Conservation (phyloP, 495 filamentous ascomycete genomes). For the Penicillium cataractarum region DNA sequence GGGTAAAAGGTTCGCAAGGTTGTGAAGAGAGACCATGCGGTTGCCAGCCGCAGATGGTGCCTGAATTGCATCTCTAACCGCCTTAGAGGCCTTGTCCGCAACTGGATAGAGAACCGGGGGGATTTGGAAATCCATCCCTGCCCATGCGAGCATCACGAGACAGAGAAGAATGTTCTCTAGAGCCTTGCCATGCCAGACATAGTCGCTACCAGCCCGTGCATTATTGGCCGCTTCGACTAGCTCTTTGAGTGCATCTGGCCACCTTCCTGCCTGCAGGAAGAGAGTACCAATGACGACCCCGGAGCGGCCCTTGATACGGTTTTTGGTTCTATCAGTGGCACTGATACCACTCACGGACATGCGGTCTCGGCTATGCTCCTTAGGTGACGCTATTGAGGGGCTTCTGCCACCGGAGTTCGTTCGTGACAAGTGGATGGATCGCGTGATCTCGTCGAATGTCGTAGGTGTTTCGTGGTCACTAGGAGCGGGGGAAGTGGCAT, state of each 20-base stretch:
- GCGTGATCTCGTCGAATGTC: slow-evolving; percentile 72
- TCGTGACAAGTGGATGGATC: slow-evolving; percentile 49
- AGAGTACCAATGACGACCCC: slow-evolving; percentile 82
- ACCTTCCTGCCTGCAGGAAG: slow-evolving; percentile 85
- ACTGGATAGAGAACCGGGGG: slow-evolving; percentile 64
- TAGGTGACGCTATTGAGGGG: slow-evolving; percentile 41
- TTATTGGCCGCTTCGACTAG: slow-evolving; percentile 76
- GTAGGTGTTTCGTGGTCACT: slow-evolving; percentile 61
- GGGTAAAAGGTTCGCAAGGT: slow-evolving; percentile 64
- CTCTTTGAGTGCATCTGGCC: slow-evolving; percentile 87
- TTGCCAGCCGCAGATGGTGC: slow-evolving; percentile 46
- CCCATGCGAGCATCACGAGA: slow-evolving; percentile 83
- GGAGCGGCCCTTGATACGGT: slow-evolving; percentile 79
- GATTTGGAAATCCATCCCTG: slow-evolving; percentile 83
- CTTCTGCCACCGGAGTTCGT: slow-evolving; percentile 39
- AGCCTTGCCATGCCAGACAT: slow-evolving; percentile 96
- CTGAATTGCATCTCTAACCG: slow-evolving; percentile 48
- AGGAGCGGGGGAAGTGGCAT: slow-evolving; percentile 47
- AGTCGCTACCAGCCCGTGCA: slow-evolving; percentile 81
- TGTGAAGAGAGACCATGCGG: slow-evolving; percentile 61
- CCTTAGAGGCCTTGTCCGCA: slow-evolving; percentile 56
- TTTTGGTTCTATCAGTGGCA: slow-evolving; percentile 77
- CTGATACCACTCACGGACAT: slow-evolving; percentile 86
- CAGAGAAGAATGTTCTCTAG: slow-evolving; percentile 83
- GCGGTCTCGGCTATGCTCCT: slow-evolving; percentile 69